A percentile compares a stretch with the other conserved stretches of the same genome.
Conservation (phyloP, 2,329 filamentous ascomycete species). For the Alternaria brassicae region DNA sequence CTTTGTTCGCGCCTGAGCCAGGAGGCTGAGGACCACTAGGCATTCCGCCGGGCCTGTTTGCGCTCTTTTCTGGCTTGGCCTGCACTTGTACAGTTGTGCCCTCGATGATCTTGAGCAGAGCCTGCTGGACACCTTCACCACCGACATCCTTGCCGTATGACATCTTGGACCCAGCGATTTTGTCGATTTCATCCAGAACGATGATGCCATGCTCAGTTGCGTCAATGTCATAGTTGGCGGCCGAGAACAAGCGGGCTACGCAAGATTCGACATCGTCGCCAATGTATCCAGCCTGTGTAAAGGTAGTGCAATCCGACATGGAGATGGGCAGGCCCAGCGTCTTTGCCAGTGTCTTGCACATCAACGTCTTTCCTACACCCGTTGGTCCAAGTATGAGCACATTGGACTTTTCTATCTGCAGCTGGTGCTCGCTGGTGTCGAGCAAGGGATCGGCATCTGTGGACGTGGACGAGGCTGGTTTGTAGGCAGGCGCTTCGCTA, state of each 20-base stretch:
- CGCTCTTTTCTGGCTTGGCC: constrained; percentile 76
- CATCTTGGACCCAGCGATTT: constrained; percentile 88
- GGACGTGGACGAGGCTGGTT: constrained; percentile 30
- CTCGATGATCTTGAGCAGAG: constrained; percentile 93
- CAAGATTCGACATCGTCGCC: constrained; percentile 97
- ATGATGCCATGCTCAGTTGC: constrained; percentile 91
- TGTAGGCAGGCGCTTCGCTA: constrained; percentile 26
- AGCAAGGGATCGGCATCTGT: constrained; percentile 54
- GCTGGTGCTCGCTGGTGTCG: constrained; percentile 58
- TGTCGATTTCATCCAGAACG: constrained; percentile 96
- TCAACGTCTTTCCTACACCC: constrained; percentile 95
- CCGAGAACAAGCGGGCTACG: constrained; percentile 86
- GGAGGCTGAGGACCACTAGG: constrained; percentile 27
- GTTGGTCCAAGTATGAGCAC: constrained; percentile 89
- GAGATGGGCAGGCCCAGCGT: constrained; percentile 95
- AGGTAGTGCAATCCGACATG: constrained; percentile 93
- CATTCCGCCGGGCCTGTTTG: constrained; percentile 32
- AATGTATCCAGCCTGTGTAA: constrained; percentile 96
- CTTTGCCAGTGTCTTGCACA: constrained; percentile 88
- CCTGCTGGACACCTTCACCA: constrained; percentile 96
- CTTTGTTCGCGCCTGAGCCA: constrained; percentile 53
- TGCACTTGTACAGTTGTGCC: constrained; percentile 92
- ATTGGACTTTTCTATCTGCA: constrained; percentile 96
- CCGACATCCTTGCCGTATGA: constrained; percentile 92
- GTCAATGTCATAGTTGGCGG: constrained; percentile 86